Base-by-base conservation (phyloP, 257 asterid species). In the Rubia yunnanensis region DNA sequence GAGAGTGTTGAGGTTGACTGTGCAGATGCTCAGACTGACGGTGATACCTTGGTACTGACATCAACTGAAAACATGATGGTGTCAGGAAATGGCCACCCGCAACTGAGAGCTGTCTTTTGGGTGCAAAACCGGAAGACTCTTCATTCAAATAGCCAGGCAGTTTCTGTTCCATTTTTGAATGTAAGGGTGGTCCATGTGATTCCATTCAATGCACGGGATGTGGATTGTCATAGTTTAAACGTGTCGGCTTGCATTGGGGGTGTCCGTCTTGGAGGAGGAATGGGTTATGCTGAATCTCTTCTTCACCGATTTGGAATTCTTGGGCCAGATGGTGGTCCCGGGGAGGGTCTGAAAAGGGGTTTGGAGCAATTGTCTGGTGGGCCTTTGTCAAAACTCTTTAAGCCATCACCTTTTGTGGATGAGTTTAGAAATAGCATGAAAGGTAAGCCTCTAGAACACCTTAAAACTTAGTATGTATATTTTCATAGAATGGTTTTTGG, bases 271-370 rank as follows among this genome's bases (percentile, higher is more conserved):
- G 97, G 95, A 63, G 99, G 99, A 44, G 99, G 99, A 68, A 88
- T 94, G 95, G 86, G 75, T 77, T 87, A 90, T 72, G 82, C 96
- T 24, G 99, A 94, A 73, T 74, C 90, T 72, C 82, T 94, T 79
- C 97, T 94, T 73, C 96, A 88, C 70, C 85, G 88, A 71, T 94
- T 94, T 80, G 99, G 99, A 70, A 90, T 94, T 81, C 84, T 90
- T 70, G 91, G 91, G 54, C 91, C 96, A 62, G 96, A 88, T 80
- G 99, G 99, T 66, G 97, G 97, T 66, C 99, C 99, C 44, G 99
- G 99, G 69, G 87, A 83, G 68, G 95, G 94, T 77, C 95, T 94
- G 66, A 82, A 83, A 17, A 94, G 78, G 80, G 95, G 97, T 62
- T 72, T 94, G 73, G 82, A 88, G 72, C 94, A 86, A 69, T 83